phyloP scores from a whole-genome alignment of 1,284 basidiomycete species.

The Pisolithus thermaeus region DNA sequence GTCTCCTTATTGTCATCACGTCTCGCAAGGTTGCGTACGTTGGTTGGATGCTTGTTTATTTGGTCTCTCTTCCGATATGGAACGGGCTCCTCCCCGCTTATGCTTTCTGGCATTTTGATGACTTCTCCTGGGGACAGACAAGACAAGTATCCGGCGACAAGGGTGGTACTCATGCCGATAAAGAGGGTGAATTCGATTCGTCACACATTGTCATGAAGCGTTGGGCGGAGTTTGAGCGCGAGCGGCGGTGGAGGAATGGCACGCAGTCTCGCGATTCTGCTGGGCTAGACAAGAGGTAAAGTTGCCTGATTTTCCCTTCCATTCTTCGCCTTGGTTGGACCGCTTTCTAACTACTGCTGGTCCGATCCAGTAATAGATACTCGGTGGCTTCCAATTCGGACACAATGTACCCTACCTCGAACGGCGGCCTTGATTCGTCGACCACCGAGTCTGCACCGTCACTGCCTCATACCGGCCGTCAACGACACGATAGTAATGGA shows the following conservation, averaged over 20 bases:
- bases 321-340: slow-evolving; percentile 15
- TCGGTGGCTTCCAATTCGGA: slow-evolving; percentile 76
- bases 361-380: slow-evolving; percentile 51
- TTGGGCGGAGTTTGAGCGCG: slow-evolving; percentile 98
- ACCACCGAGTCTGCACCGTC: slow-evolving; percentile 57
- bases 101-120: slow-evolving; percentile 98
- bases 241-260: slow-evolving; percentile 88
- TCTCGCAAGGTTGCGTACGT: slow-evolving; percentile 92
- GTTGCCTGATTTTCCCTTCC: background rate
- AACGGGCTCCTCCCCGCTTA: slow-evolving; percentile 94
- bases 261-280: slow-evolving; percentile 78
- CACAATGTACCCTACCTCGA: slow-evolving; percentile 48
- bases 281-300: slow-evolving; percentile 66
- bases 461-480: slow-evolving; percentile 31
- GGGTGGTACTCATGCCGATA: slow-evolving; percentile 74
- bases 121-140: slow-evolving; percentile 99
- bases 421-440: slow-evolving; percentile 49
- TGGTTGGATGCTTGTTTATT: slow-evolving; percentile 96
- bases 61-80: slow-evolving; percentile 91
- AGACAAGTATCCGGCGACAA: slow-evolving; percentile 78
- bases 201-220: slow-evolving; percentile 97
- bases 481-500: slow-evolving; percentile 61
- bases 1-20: slow-evolving; percentile 90
- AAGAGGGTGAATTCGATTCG: slow-evolving; percentile 95
- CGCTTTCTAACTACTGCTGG: background rate